Evolutionary conservation across 352 stramenopile species (phyloP), one percentile per base, ranked within the genome.

Genomic region (Globisporangium sylvaticum): DNA sequence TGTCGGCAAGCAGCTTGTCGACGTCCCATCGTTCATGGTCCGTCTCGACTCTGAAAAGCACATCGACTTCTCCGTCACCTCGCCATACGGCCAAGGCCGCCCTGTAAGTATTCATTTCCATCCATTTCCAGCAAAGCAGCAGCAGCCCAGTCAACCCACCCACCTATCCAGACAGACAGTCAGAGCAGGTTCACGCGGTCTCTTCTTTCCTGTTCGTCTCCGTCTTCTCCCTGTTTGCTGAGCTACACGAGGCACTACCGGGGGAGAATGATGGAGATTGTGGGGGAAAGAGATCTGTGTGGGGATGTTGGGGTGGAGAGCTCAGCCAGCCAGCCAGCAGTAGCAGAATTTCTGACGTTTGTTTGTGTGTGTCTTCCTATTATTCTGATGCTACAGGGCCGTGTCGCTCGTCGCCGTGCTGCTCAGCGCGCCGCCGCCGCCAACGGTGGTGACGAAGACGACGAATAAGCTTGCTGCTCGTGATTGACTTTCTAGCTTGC

Each of bases 21-120:
- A 99, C 82, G 94, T 99, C 27, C 97, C 98, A 24, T 98, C 94
- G 54, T 99, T 99, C 91, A 97, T 99, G 69, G 97, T 99, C 27
- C 94, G 97, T 70, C 96, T 98, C 67, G 92, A 99, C 84, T 98
- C 92, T 62, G 97, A 99, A 86, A 99, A 99, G 88, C 97, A 99
- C 95, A 99, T 99, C 91, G 97, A 99, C 87, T 99, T 99, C 81
- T 79, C 97, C 60, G 85, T 98, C 70, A 98, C 95, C 71, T 99
- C 95, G 62, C 97, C 97, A 39, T 99, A 99, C 77, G 97, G 97
- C 70, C 96, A 99, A 83, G 97, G 97, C 71, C 83, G 95, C 70
- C 96, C 95, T 24, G 79, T 88, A 83, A 65, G 76, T 68, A 59
- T 50, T 61, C 10, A 58, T 66, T 34, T 50, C 15, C 20, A 7